Conservation (phyloP, 805 yeast genomes). For the Saturnispora mendoncae region DNA sequence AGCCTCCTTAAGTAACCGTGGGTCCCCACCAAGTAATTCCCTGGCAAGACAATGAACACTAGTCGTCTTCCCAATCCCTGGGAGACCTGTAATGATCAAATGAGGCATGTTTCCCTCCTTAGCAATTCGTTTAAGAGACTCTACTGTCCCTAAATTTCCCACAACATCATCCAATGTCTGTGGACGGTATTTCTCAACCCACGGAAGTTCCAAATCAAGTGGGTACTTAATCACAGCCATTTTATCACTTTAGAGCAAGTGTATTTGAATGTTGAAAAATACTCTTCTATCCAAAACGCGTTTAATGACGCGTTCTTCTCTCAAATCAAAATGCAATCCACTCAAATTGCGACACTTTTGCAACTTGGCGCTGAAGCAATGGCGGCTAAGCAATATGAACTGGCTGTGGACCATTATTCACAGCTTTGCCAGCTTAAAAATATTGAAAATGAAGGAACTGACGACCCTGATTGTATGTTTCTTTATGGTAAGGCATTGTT, state of each 20-base stretch:
- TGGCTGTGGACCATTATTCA: slow-evolving; percentile 63
- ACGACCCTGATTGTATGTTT: slow-evolving; percentile 62
- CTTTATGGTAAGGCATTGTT: slow-evolving; percentile 76
- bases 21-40: slow-evolving; percentile 62
- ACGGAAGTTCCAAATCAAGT: slow-evolving; percentile 27
- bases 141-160: slow-evolving; percentile 87
- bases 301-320: slow-evolving; percentile 14
- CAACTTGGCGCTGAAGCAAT: slow-evolving; percentile 56
- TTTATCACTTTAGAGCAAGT: no score
- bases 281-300: background rate
- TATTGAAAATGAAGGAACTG: slow-evolving; percentile 41
- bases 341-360: slow-evolving; percentile 39
- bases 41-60: slow-evolving; percentile 84
- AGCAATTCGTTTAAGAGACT: slow-evolving; percentile 74
- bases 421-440: slow-evolving; percentile 58
- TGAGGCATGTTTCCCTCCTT: slow-evolving; percentile 96
- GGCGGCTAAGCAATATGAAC: slow-evolving; percentile 56
- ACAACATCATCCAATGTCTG: slow-evolving; percentile 71
- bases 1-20: slow-evolving; percentile 45
- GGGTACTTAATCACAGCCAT: slow-evolving; percentile 21
- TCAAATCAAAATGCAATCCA: slow-evolving; percentile 18
- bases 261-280: no score
- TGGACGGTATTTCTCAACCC: slow-evolving; percentile 97
- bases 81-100: slow-evolving; percentile 88
- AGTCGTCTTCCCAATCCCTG: slow-evolving; percentile 97